phyloP scores from a whole-genome alignment of 768 basidiomycete species.

The Gymnopilus junonius region DNA sequence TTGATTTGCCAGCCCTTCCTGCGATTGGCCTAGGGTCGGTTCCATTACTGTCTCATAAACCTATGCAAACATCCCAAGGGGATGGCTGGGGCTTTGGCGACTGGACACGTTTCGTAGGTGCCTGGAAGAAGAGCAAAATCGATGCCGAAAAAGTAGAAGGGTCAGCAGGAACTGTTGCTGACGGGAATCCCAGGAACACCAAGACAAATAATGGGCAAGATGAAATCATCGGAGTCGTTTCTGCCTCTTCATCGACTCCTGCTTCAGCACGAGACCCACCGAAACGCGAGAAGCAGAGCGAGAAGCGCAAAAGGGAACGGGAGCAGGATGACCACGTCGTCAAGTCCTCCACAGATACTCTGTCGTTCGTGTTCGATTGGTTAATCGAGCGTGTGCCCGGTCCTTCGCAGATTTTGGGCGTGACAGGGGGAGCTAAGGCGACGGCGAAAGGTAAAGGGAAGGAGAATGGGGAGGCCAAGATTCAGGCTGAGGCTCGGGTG shows the following conservation, averaged over 20 bases:
- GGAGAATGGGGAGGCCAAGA: neutral
- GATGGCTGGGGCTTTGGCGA: constrained; percentile 58
- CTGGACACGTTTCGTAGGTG: constrained; percentile 64
- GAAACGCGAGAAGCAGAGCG: constrained; percentile 6
- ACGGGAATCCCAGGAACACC: neutral
- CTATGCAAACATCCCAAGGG: constrained; percentile 22
- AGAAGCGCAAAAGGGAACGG: constrained; percentile 27
- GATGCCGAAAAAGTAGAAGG: constrained; percentile 33
- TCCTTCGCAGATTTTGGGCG: constrained; percentile 20
- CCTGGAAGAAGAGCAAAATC: constrained; percentile 55
- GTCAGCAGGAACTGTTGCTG: constrained; percentile 7
- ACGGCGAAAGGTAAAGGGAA: constrained; percentile 5
- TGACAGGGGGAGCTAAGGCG: neutral
- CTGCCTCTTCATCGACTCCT: neutral
- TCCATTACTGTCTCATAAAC: constrained; percentile 2
- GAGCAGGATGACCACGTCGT: constrained; percentile 34
- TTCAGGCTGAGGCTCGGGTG: neutral
- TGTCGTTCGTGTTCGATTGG: constrained; percentile 83
- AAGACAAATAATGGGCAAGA: neutral
- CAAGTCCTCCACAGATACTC: constrained; percentile 69
- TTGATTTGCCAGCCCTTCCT: constrained; percentile 59
- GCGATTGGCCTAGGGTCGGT: constrained; percentile 45
- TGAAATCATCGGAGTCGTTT: neutral
- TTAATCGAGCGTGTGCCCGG: constrained; percentile 71
- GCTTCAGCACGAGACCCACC: neutral